These are phyloP conservation scores for Parastagonospora avenae DNA, from an alignment of 2,329 filamentous ascomycete genomes.

Conservation along the genomic window DNA sequence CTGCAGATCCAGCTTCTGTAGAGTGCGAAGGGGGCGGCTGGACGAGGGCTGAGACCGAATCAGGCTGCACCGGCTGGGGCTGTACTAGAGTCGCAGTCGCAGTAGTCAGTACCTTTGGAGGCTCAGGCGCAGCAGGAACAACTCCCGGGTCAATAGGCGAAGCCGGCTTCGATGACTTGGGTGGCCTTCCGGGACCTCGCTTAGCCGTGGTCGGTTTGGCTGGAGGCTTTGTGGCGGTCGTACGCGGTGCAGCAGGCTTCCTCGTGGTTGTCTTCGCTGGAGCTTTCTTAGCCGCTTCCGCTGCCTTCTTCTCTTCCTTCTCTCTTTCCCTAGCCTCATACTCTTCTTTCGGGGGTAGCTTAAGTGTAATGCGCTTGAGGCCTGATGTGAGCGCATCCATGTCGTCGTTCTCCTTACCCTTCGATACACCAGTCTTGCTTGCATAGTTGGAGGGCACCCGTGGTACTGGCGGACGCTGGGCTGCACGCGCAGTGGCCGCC, in stretches of 20 bases:
- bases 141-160: conserved; percentile 42
- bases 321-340: conserved; percentile 59
- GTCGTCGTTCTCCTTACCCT: conserved; percentile 38
- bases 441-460: conserved; percentile 47
- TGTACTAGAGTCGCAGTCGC: conserved; percentile 31
- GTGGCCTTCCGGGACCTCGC: conserved; percentile 28
- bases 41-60: conserved; percentile 10
- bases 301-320: conserved; percentile 48
- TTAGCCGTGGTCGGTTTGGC: conserved; percentile 27
- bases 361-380: conserved; percentile 64
- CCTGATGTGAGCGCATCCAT: conserved; percentile 59
- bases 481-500: conserved; percentile 35
- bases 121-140: conserved; percentile 46
- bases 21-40: conserved; percentile 1
- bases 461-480: conserved; percentile 48
- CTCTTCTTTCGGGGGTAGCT: conserved; percentile 63
- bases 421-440: conserved; percentile 23
- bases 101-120: conserved; percentile 26
- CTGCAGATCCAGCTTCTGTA: not conserved
- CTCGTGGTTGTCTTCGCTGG: conserved; percentile 24
- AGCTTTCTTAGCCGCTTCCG: conserved; percentile 41
- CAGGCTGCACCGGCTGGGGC: conserved; percentile 32
- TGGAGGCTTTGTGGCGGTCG: conserved; percentile 15
- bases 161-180: conserved; percentile 29
- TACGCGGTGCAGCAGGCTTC: conserved; percentile 28